Base-by-base conservation (phyloP, 1,284 basidiomycete species). In the Heterobasidion occidentale region DNA sequence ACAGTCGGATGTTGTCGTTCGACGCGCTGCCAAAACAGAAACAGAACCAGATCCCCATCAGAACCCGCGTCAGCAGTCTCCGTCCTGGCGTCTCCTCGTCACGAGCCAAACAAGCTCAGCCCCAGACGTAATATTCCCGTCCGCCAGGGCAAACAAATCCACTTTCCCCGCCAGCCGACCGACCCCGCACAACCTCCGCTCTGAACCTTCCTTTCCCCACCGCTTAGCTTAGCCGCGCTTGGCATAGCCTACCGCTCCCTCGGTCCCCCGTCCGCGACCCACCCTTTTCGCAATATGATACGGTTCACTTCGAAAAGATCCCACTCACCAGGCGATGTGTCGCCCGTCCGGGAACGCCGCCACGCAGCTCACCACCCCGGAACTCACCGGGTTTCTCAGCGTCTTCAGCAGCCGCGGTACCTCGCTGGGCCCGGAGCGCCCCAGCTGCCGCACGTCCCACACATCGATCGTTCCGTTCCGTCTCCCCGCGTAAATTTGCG, bases 401-500 rank as follows among this genome's bases (percentile, higher is more conserved):
- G 86, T 92, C 64, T 90, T 90, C 52, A 94, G 68, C 27, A 96
- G 72, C 46, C 83, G 79, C 19, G 94, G 90, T 7, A 84, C 84
- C 53, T 77, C 77, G 3, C 72, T 64, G 48, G 77, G 77, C 0
- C 83, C 81, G 46, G 79, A 78, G n/a, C 76, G 74, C 7, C 84
- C 87, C 59, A 78, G 72, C 64, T 85, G 77, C 17, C 94, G 84
- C 17, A 97, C 84, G 68, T 99, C 97, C 90, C 93, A 99, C 35
- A 98, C 84, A 65, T 98, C 94, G 51, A 99, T 84, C 0, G 87
- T 86, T 34, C 93, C 92, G 66, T 97, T 96, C 56, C 95, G 78
- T 58, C 97, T 78, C 0, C 96, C 96, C 7, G 93, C 94, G 65
- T 93, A 93, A 44, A 99, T 86, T 62, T 94, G 88, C 9, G 79